Evolutionary conservation across 441 rosid genomes (phyloP), one percentile per base, ranked within the genome.

Genomic region (Gossypium trilobum): DNA sequence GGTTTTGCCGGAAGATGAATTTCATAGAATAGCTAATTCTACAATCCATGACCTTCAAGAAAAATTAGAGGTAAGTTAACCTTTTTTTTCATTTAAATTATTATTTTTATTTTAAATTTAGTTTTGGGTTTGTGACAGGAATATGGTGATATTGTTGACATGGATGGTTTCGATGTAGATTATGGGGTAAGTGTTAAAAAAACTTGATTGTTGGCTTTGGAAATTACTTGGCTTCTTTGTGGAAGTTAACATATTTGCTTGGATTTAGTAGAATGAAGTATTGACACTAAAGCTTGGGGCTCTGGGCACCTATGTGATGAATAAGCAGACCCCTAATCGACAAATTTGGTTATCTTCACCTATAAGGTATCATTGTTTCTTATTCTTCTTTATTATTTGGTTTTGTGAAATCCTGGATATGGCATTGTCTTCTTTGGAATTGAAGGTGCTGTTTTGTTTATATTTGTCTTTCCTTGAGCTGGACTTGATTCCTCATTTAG

Each of bases 161-260:
- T 95, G 62, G 92, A 95, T 80, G 99, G 99, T 4, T 85, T 90
- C 73, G 97, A 95, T 78, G 85, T 89, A 16, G 97, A 92, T 76
- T 95, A 88, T 67, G 95, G 94, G 92, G 99, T 91, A 84, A 83
- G 85, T 65, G 36, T 46, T 71, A 5, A 48, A 20, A 31, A 48
- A 20, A 31, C 22, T 72, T 71, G 23, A 51, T 54, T 46, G 0
- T 48, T 27, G 16, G 7, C 11, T 65, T 70, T 46, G 42, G 3
- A 57, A 54, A 23, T 44, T 22, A 48, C 54, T 68, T 3, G n/a
- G 5, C 16, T 11, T 72, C 13, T 31, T 59, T 25, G 39, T 55
- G 16, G 17, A 16, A 31, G 42, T n/a, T 29, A 17, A 39, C 36
- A 71, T 50, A 44, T 46, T 33, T n/a, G 17, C 64, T 73, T 68